A percentile compares a stretch with the other conserved stretches of the same genome.
Evolutionary conservation across 306 rosid species (phyloP).

Genomic region (Boehmeria nivea): DNA sequence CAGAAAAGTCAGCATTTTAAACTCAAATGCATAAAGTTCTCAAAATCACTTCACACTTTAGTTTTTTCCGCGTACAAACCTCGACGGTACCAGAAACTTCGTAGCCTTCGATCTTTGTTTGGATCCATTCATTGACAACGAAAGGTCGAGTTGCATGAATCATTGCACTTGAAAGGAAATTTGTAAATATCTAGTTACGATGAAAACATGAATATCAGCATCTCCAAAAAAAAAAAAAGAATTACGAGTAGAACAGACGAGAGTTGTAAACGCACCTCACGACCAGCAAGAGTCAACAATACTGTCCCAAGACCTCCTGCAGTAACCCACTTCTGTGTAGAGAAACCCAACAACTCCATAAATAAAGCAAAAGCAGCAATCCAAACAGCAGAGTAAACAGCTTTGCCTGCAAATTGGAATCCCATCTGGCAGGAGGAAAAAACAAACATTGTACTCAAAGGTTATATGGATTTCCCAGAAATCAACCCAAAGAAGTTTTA

Average conservation of each 20-base stretch:
- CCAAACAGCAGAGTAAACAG: conserved; percentile 91
- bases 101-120: conserved; percentile 87
- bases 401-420: conserved; percentile 89
- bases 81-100: conserved; percentile 98
- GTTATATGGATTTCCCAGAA: no score
- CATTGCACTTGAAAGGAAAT: conserved; percentile 94
- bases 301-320: conserved; percentile 99
- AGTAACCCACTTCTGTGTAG: conserved; percentile 93
- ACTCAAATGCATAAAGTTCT: background rate
- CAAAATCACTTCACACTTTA: background rate
- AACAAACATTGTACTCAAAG: background rate
- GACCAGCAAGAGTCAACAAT: conserved; percentile 93
- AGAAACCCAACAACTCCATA: conserved; percentile 93
- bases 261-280: conserved; percentile 56
- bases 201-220: conserved; percentile 5
- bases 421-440: conserved; percentile 63
- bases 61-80: conserved; percentile 38
- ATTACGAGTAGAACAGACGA: conserved; percentile 20
- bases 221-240: background rate
- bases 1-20: background rate
- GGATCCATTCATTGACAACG: conserved; percentile 91
- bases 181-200: conserved; percentile 74
- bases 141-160: conserved; percentile 97
- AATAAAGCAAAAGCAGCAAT: conserved; percentile 87
- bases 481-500: no score